phyloP scores from a whole-genome alignment of 345 rosid genomes.

The Lepidium aucheri region DNA sequence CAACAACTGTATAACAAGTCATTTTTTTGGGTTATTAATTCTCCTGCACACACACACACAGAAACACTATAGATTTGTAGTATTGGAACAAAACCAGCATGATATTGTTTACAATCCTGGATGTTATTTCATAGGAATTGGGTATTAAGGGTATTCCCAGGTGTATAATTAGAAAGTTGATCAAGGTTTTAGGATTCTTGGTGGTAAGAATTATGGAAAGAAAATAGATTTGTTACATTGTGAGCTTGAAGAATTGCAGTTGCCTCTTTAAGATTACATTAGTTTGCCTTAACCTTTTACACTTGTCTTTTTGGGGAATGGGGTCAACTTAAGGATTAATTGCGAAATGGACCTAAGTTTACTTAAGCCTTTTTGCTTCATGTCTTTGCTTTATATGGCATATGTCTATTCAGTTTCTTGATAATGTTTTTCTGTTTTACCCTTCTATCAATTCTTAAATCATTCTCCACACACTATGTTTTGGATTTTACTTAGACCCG shows the following conservation, averaged over 20 bases:
- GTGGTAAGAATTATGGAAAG: neutral
- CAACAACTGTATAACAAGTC: neutral
- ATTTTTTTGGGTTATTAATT: neutral
- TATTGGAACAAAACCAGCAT: neutral
- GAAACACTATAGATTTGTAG: too few relatives aligned
- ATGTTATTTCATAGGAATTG: neutral
- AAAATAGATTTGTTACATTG: neutral
- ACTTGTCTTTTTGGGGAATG: neutral
- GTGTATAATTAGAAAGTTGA: neutral
- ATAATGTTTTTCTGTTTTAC: slow-evolving; percentile 20
- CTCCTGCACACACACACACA: too few relatives aligned
- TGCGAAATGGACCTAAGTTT: slow-evolving; percentile 9
- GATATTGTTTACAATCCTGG: neutral
- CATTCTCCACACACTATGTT: neutral
- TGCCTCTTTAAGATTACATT: neutral
- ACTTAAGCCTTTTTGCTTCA: slow-evolving; percentile 9
- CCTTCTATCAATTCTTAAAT: slow-evolving; percentile 6
- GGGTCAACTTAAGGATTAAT: slow-evolving; percentile 18
- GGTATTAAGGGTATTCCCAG: neutral
- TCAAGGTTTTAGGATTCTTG: neutral
- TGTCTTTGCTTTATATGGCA: slow-evolving; percentile 23
- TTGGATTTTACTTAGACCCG: slow-evolving; percentile 14
- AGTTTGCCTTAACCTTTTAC: neutral
- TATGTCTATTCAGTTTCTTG: slow-evolving; percentile 23
- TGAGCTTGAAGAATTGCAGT: neutral